A percentile compares a stretch with the other conserved stretches of the same genome.
Conservation (phyloP, 305 asterid species). For the Fraxinus sp. region DNA sequence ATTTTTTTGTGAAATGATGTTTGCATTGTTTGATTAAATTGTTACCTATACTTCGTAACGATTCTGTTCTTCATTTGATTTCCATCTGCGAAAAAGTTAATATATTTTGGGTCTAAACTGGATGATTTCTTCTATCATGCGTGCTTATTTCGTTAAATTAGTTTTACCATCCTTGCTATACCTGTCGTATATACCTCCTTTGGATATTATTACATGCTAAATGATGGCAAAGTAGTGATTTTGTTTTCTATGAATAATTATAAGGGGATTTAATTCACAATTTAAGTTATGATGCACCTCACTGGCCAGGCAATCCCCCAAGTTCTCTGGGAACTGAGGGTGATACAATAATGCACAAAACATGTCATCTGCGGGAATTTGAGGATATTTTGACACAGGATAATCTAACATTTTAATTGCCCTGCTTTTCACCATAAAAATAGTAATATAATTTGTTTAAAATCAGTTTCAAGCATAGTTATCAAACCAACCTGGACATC, state of each 20-base stretch:
- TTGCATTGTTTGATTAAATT: neutral
- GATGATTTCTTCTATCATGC: neutral
- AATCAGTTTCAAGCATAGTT: neutral
- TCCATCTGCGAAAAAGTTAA: neutral
- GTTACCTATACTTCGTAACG: neutral
- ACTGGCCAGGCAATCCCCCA: neutral
- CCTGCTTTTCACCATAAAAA: neutral
- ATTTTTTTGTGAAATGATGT: neutral
- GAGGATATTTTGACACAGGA: neutral
- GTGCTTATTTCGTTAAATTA: neutral
- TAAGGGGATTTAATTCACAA: neutral
- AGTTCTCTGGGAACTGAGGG: neutral
- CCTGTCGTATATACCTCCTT: neutral
- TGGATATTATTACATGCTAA: slow-evolving; percentile 7
- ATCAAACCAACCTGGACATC: neutral
- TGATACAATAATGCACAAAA: neutral
- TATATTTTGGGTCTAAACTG: neutral
- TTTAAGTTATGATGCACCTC: neutral
- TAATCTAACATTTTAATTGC: neutral
- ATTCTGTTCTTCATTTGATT: neutral
- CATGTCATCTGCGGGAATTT: neutral
- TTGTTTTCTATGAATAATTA: neutral
- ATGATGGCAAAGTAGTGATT: neutral
- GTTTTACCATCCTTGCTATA: neutral
- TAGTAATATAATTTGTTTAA: neutral